phyloP scores from a whole-genome alignment of 2,329 filamentous ascomycete genomes.

The Neofusicoccum ribis region DNA sequence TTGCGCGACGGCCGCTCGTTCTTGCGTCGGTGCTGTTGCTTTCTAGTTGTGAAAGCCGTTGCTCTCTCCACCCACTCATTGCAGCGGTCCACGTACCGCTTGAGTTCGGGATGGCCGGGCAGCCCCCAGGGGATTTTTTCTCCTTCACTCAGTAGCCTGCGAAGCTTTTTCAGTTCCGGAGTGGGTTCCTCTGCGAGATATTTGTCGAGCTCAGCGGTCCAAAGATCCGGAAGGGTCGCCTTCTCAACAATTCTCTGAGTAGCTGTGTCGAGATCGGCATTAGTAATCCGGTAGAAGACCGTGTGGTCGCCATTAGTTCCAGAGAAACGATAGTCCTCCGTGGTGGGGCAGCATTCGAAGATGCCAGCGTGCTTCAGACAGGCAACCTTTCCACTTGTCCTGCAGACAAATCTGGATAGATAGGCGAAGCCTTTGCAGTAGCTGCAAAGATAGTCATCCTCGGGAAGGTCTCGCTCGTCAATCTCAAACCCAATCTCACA shows the following conservation, averaged over 20 bases:
- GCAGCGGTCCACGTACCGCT: constrained; percentile 90
- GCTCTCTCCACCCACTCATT: constrained; percentile 98
- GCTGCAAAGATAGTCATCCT: constrained; percentile 89
- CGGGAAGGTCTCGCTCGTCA: constrained; percentile 70
- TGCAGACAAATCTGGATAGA: constrained; percentile 85
- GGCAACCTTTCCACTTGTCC: constrained; percentile 75
- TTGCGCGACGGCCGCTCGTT: constrained; percentile 85
- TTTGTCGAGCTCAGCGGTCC: constrained; percentile 87
- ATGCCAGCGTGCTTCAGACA: constrained; percentile 81
- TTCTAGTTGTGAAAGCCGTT: constrained; percentile 91
- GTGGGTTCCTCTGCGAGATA: constrained; percentile 79
- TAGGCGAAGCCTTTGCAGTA: constrained; percentile 94
- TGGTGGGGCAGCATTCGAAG: constrained; percentile 75
- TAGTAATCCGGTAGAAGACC: constrained; percentile 74
- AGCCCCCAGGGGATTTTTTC: constrained; percentile 94
- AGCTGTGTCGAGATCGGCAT: constrained; percentile 65
- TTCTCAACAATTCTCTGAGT: constrained; percentile 82
- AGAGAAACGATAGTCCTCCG: constrained; percentile 66
- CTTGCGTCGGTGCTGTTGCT: constrained; percentile 95
- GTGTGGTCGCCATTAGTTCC: constrained; percentile 60
- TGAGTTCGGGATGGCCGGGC: constrained; percentile 76
- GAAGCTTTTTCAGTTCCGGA: constrained; percentile 82
- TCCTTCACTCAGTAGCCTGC: constrained; percentile 83
- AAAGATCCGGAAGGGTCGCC: constrained; percentile 78
- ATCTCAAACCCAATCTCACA: constrained; percentile 35